Evolutionary conservation across 768 basidiomycete species (phyloP), one percentile per base, ranked within the genome.

Genomic region (Pisolithus orientalis): DNA sequence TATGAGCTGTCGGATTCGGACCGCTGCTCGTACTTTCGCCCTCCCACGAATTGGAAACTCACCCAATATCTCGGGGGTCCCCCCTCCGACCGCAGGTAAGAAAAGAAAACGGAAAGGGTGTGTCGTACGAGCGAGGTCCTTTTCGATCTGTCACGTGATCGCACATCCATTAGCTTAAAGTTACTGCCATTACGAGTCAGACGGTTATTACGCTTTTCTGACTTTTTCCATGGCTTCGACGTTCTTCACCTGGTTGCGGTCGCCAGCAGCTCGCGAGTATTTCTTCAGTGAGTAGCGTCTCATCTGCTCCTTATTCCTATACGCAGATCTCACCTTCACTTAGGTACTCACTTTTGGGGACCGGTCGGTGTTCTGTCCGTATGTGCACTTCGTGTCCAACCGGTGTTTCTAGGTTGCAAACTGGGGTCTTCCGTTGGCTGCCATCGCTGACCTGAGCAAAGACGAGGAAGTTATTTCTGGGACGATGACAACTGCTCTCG

Each of bases 341-440:
- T 53, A 95, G 93, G 93, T 65, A 96, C 94, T 57, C 94, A 96
- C 71, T 96, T 96, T 76, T 96, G 94, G 94, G 94, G 94, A 60
- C 94, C 94, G 55, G 94, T 95, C 56, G 67, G 90, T 83, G 61
- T 40, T 31, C 54, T 52, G 52, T 46, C 14, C 29, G 16, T 47
- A 6, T 34, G 39, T 51, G 39, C 57, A 29, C 44, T 51, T 53
- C 32, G 42, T 29, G 44, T 48, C 21, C 44, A 44, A 49, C 47
- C 55, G 44, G 51, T 45, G 39, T 57, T 57, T 51, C 47, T 63
- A 95, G 94, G 85, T 94, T 55, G 95, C 95, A 55, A 99, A 99
- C 76, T 99, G 95, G 90, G 95, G 95, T 62, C 80, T 99, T 16
- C 95, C 95, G 53, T 72, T 98, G 38, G 95, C 95, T 62, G 95